Evolutionary conservation across 306 rosid species (phyloP).

Genomic region (Cicer cuneatum): DNA sequence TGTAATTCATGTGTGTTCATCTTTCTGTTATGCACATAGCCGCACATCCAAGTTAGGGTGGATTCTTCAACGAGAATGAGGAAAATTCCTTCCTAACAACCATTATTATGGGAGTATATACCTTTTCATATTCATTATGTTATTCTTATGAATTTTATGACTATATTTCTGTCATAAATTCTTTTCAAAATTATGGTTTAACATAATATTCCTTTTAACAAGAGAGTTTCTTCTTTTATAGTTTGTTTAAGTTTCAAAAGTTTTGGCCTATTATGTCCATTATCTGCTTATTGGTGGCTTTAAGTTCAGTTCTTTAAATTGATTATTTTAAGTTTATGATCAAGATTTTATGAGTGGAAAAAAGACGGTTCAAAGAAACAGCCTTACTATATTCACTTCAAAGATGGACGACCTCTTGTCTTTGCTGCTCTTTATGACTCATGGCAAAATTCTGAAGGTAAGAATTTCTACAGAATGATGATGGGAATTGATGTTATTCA

Average conservation of each 20-base stretch:
- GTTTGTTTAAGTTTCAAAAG: slow-evolving; percentile 3
- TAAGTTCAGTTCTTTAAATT: slow-evolving; percentile 39
- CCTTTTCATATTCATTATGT: slow-evolving; percentile 13
- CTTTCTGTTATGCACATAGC: slow-evolving; percentile 2
- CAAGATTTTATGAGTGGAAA: slow-evolving; percentile 94
- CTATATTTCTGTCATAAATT: slow-evolving; percentile 16
- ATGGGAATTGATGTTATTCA: slow-evolving; percentile 1
- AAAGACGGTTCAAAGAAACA: slow-evolving; percentile 88
- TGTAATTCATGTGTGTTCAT: slow-evolving; percentile 18
- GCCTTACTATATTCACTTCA: slow-evolving; percentile 88
- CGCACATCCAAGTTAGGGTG: slow-evolving; percentile 23
- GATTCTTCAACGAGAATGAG: slow-evolving; percentile 26
- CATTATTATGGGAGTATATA: slow-evolving; percentile 16
- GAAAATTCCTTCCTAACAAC: slow-evolving; percentile 11
- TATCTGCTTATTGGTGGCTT: slow-evolving; percentile 9
- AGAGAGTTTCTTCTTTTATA: slow-evolving; percentile 4
- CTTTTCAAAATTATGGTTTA: slow-evolving; percentile 16
- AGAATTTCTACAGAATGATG: slow-evolving; percentile 31
- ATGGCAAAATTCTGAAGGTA: slow-evolving; percentile 84
- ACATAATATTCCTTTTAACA: slow-evolving; percentile 13
- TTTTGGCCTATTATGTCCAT: background rate
- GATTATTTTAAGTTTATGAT: slow-evolving; percentile 7
- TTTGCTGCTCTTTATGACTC: slow-evolving; percentile 92
- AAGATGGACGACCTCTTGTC: slow-evolving; percentile 82
- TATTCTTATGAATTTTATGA: slow-evolving; percentile 7